Base-by-base conservation (phyloP, 345 rosid genomes). In the Lenwebbia sp. region DNA sequence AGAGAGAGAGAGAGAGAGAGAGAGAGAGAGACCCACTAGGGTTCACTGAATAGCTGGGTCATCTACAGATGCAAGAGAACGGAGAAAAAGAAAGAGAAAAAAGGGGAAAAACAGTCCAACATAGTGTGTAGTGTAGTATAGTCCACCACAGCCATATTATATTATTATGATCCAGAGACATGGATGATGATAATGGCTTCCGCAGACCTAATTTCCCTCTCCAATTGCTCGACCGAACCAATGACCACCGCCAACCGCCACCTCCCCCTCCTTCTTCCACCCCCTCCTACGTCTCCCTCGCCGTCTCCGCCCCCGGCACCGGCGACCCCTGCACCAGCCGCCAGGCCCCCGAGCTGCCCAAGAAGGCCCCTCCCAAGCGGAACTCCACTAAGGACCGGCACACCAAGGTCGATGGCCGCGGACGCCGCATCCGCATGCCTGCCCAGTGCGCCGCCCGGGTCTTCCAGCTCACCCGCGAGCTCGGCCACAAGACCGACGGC, bases 391-490 rank as follows among this genome's bases (percentile, higher is more conserved):
- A 94, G 84, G 99, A 96, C 90, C 91, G 99, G 75, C 99, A 96
- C 93, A 96, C 99, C 87, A 96, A 96, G 89, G 98, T 96, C 19
- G 98, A 96, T n/a, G 98, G 98, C 56, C 98, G 99, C 0, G 99
- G 99, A 56, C 96, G 99, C 65, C 92, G 99, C 92, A 96, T 96
- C 94, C 96, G 99, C 74, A 96, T 96, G 98, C 99, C 99, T 0
- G 98, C 98, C 51, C 88, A 95, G 70, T 96, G 99, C 75, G 99
- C 99, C 0, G 99, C 98, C 44, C 91, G 99, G 92, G 98, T 96
- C 83, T 96, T 96, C 87, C 99, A 96, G 92, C 92, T 96, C 55
- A 96, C 99, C 30, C 91, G 97, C 65, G 98, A 96, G 86, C 98
- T 96, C 3, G 99, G 99, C 50, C 96, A 96, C 86, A 95, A 96